Conservation (phyloP, 257 asterid genomes). For the Plectranthus barbatus region DNA sequence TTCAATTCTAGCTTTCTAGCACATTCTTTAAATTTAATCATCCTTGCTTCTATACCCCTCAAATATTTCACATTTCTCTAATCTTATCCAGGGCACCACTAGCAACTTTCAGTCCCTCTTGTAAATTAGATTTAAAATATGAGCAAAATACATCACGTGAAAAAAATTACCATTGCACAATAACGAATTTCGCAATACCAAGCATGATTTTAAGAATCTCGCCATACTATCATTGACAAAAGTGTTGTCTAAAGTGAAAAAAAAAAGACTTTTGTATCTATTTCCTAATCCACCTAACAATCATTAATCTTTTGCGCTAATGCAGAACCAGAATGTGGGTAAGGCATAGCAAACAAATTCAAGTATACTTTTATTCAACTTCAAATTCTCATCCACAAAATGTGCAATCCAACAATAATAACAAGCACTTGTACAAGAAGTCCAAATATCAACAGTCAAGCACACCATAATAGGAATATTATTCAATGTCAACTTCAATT, state of each 20-base stretch:
- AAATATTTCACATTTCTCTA: neutral
- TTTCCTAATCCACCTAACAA: neutral
- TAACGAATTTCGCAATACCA: neutral
- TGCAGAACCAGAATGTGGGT: neutral
- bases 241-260: neutral
- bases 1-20: neutral
- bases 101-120: neutral
- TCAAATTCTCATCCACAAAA: no score
- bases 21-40: neutral
- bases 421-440: no score
- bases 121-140: neutral
- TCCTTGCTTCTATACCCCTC: neutral
- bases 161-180: neutral
- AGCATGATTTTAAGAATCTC: neutral
- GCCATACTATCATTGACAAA: neutral
- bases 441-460: no score
- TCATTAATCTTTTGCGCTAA: neutral
- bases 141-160: neutral
- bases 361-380: no score
- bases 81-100: neutral
- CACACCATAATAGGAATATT: no score
- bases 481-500: no score
- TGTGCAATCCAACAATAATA: no score
- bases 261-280: neutral
- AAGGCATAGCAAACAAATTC: no score